Base-by-base conservation (phyloP, 495 filamentous ascomycete genomes). In the Aspergillus affinis region DNA sequence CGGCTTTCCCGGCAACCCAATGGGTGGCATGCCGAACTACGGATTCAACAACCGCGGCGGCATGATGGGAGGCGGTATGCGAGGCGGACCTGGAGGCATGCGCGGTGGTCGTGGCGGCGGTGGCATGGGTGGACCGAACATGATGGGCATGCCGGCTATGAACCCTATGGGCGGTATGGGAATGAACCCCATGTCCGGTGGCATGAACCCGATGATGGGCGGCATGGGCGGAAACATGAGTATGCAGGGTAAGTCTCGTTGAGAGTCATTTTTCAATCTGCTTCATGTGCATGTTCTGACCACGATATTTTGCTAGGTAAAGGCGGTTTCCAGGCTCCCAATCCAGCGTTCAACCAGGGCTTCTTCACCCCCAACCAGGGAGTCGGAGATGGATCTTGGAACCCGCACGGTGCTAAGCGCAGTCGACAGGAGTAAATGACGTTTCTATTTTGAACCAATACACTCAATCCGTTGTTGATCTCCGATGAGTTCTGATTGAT, bases 371-470 rank as follows among this genome's bases (percentile, higher is more conserved):
- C 80, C 57, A 84, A 87, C 65, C 84, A 86, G 60, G 79, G 72
- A 12, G 73, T 68, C 7, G 79, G 76, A 36, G 84, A 83, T 60
- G 87, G 84, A 29, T 82, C 81, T 63, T 90, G 90, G 84, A 94
- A 96, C 65, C 91, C 91, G 0, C 91, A 96, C 63, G 89, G 89
- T 27, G 85, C 89, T 9, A 96, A 96, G 72, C 82, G 90, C 57
- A 87, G 87, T 59, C 83, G 90, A 57, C 85, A 85, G 61, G 86
- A 88, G 67, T 88, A 80, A 70, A 59, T 15, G 20, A 57, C 41
- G 32, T 8, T 32, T 32, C 8, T 41, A 6, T 15, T 41, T 41
- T 15, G 9, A 41, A 41, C 13, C 36, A 17, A 41, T 17, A 10
- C 10, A 41, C 12, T 13, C 13, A 15, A 6, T 41, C 36, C 15